Evolutionary conservation across 139 green algal genomes (phyloP).

Genomic region (Mychonastes homosphaera): DNA sequence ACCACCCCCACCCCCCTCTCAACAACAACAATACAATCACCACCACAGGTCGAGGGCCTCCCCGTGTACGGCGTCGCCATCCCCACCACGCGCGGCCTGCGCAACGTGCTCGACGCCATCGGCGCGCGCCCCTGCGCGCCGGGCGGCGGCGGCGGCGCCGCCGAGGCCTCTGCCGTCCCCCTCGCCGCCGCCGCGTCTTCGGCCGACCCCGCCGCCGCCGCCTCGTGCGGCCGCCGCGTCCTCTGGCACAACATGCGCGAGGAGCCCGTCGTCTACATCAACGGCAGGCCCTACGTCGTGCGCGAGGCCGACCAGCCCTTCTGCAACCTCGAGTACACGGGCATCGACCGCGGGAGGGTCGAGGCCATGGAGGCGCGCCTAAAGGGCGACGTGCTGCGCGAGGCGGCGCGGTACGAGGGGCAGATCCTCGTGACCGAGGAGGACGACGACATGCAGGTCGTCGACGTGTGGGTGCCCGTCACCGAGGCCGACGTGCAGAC

Average conservation of each 20-base stretch:
- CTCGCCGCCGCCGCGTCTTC: not conserved
- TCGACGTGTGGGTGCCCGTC: slow-evolving; percentile 52
- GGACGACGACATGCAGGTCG: slow-evolving; percentile 64
- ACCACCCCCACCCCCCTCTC: too few species aligned
- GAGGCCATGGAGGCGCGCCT: slow-evolving; percentile 88
- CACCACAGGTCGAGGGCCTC: slow-evolving; percentile 59
- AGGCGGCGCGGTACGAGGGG: slow-evolving; percentile 44
- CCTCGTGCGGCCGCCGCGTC: slow-evolving; percentile 46
- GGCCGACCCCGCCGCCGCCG: not conserved
- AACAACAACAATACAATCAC: too few species aligned
- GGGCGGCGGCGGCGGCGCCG: not conserved
- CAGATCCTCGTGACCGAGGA: slow-evolving; percentile 82
- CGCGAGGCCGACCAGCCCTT: slow-evolving; percentile 86
- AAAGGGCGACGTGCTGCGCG: slow-evolving; percentile 49
- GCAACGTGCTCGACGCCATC: slow-evolving; percentile 63
- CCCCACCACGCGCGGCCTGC: slow-evolving; percentile 73
- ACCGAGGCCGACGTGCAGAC: slow-evolving; percentile 81
- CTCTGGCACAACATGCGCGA: slow-evolving; percentile 93
- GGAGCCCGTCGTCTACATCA: slow-evolving; percentile 91
- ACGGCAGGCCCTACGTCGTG: slow-evolving; percentile 85
- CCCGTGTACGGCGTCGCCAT: slow-evolving; percentile 91
- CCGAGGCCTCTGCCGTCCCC: not conserved
- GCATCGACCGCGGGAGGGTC: slow-evolving; percentile 39
- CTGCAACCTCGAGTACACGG: slow-evolving; percentile 92
- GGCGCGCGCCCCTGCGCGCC: slow-evolving; percentile 38